Percentiles rank a stretch among this genome's conserved stretches.
Conservation (phyloP, 805 yeast genomes). For the Pichia sporocuriosa region DNA sequence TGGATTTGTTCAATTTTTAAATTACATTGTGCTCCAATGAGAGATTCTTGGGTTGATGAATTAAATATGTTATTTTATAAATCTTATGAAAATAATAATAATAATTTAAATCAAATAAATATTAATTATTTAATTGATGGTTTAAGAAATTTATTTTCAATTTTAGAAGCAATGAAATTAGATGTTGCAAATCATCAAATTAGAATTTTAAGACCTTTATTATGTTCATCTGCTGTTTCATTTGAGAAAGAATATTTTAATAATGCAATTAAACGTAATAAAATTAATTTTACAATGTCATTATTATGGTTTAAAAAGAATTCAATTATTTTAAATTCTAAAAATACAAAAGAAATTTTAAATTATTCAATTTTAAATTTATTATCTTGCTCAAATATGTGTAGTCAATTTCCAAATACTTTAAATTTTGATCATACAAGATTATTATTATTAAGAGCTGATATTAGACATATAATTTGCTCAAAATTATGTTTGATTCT, state of each 20-base stretch:
- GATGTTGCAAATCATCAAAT: conserved; percentile 95
- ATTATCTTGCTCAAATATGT: conserved; percentile 74
- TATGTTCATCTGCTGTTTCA: conserved; percentile 80
- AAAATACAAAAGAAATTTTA: conserved; percentile 29
- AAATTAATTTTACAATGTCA: conserved; percentile 53
- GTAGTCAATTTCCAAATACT: conserved; percentile 74
- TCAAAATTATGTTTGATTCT: conserved; percentile 65
- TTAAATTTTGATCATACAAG: conserved; percentile 81
- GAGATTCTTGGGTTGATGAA: conserved; percentile 82
- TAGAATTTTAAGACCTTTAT: conserved; percentile 72
- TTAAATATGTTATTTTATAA: conserved; percentile 57
- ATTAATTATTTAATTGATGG: conserved; percentile 60
- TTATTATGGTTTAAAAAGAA: conserved; percentile 56
- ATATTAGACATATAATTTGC: conserved; percentile 78
- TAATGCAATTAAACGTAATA: conserved; percentile 45
- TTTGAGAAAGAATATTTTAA: conserved; percentile 81
- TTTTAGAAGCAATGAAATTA: conserved; percentile 88
- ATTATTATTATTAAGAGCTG: conserved; percentile 70
- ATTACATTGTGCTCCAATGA: conserved; percentile 92
- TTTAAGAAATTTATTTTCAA: conserved; percentile 66
- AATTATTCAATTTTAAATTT: conserved; percentile 53
- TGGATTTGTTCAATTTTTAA: conserved; percentile 78
- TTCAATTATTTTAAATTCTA: conserved; percentile 17
- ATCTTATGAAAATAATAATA: conserved; percentile 28
- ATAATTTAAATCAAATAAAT: conserved; percentile 8